Evolutionary conservation across 1,284 basidiomycete species (phyloP).

Genomic region (Peniophora sp.): DNA sequence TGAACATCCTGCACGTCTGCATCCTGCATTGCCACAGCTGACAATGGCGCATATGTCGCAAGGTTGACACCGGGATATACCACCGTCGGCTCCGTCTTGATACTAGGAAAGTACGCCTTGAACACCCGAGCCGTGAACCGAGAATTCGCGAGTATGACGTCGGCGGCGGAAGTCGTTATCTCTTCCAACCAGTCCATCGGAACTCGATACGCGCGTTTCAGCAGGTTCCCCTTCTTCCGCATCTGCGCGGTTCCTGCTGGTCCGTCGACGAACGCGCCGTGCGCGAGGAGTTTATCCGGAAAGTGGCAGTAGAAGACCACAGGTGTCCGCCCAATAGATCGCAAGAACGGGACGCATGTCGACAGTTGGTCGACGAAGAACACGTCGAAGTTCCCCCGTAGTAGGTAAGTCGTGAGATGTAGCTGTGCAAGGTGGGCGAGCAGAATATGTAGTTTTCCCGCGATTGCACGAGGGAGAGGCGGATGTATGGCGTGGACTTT

Average conservation of each 20-base stretch:
- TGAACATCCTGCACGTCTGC: conserved; percentile 47
- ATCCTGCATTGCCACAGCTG: conserved; percentile 29
- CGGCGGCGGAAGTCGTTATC: conserved; percentile 80
- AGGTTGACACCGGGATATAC: conserved; percentile 92
- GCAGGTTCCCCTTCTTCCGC: conserved; percentile 32
- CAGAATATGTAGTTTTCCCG: conserved; percentile 78
- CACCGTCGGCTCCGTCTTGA: conserved; percentile 58
- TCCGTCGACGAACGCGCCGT: conserved; percentile 66
- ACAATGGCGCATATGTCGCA: conserved; percentile 47
- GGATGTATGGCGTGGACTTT: conserved; percentile 71
- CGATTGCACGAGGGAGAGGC: conserved; percentile 74
- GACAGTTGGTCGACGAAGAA: conserved; percentile 95
- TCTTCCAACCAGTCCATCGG: conserved; percentile 93
- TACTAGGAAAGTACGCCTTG: conserved; percentile 65
- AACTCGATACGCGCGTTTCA: conserved; percentile 75
- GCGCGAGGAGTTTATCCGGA: conserved; percentile 86
- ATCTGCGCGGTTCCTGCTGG: conserved; percentile 8
- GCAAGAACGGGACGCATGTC: conserved; percentile 81
- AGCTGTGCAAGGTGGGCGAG: conserved; percentile 87
- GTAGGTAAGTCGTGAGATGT: conserved; percentile 63
- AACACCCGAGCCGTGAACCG: conserved; percentile 83
- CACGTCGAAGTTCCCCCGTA: conserved; percentile 66
- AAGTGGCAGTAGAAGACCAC: conserved; percentile 99
- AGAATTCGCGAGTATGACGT: conserved; percentile 90
- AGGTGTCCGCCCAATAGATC: conserved; percentile 57